Evolutionary conservation across 768 basidiomycete genomes (phyloP), one percentile per base, ranked within the genome.

Genomic region (Rhodotorula kratochvilovae): DNA sequence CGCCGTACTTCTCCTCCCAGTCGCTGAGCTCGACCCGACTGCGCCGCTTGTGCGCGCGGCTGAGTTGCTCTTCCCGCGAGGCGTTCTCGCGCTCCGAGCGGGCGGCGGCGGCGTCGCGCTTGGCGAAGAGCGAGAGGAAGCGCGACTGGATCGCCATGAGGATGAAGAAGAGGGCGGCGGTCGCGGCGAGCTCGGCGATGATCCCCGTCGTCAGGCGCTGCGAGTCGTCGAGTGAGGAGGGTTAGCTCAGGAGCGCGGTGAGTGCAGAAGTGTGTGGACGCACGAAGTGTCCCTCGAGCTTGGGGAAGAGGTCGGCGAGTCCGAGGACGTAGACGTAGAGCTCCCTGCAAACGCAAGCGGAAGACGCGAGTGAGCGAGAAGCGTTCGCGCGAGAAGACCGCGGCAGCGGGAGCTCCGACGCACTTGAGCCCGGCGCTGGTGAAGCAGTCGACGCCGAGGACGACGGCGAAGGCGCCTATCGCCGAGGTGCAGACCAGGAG

Each of bases 1-100:
- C 82, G 10, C 89, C 89, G 78, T 96, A 91, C 59, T 90, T 88
- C 75, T 84, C 87, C 78, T 95, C 92, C 94, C 94, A 97, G 67
- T 88, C 87, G 50, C 85, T 85, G 63, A 88, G 87, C 79, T 96
- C 92, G 55, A 83, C 83, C 36, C 82, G 53, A 91, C 81, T 67
- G 81, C 84, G 19, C 83, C 84, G 85, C 70, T 83, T 86, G 72
- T 88, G 87, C 76, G 91, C 91, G 71, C 86, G 86, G 68, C 85
- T 84, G 67, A 92, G 90, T 31, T 66, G 57, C 1, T 27, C 42
- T 82, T 94, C 90, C 21, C 63, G 65, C 31, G 85, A 86, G 68
- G 85, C 83, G 66, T 94, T 90, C 19, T 62, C 54, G 3, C 55
- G 43, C 81, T 92, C 89, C 15, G 39, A 19, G 6, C 43, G 35